Evolutionary conservation across 768 basidiomycete species (phyloP), one percentile per base, ranked within the genome.

Genomic region (Kwoniella sp.): DNA sequence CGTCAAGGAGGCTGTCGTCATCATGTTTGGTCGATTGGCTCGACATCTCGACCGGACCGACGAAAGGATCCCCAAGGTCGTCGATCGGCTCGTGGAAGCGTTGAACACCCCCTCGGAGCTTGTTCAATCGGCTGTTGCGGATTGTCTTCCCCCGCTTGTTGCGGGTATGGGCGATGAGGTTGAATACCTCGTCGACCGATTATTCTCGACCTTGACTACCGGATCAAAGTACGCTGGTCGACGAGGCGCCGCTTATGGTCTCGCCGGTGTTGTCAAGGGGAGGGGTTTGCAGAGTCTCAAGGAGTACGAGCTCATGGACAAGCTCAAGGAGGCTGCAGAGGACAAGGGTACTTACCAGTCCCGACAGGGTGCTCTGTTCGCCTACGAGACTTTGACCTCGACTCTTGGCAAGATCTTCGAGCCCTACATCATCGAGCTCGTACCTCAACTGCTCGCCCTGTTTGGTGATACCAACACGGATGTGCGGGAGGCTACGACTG

Each of bases 201-300:
- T 99, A 3, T 81, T 91, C 61, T 79, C 82, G 10, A 85, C 89
- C 28, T 79, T 96, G 15, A 83, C 87, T 54, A 79, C 82, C 42
- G 84, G 83, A 4, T 78, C 82, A 7, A 96, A 91, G 71, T 98
- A 99, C 67, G 93, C 89, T 9, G 80, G 82, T 44, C 82, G 95
- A n/a, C 82, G 93, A n/a, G 95, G 95, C 27, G 92, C 93, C 1
- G 92, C 93, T 1, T 98, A 96, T 72, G 95, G 93, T 34, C 76
- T 99, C 17, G 90, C 93, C 1, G 95, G 95, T 23, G 82, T 89
- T 36, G 80, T 96, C 69, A 88, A 87, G 65, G 95, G 95, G n/a
- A 81, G 84, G 1, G 95, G 95, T 1, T 82, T 98, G 25, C 78
- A 82, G 0, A 82, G 84, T 0, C 82, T 98, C 77, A 89, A 91